Evolutionary conservation across 257 asterid species (phyloP).

Genomic region (Mitragyna speciosa): DNA sequence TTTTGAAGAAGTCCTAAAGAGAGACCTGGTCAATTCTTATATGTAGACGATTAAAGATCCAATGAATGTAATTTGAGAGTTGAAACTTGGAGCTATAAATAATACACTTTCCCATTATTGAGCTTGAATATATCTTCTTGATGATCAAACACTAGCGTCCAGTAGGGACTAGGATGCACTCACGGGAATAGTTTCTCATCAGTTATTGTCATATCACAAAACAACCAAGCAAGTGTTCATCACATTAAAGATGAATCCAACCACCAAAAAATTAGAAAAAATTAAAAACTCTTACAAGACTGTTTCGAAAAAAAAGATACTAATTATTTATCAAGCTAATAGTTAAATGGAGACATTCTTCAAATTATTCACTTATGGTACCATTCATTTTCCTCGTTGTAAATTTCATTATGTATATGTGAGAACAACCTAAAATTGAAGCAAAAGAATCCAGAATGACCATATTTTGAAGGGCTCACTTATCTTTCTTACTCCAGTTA

Average conservation of each 20-base stretch:
- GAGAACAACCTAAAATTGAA: neutral
- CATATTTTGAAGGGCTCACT: neutral
- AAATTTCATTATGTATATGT: neutral
- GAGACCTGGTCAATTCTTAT: constrained; percentile 13
- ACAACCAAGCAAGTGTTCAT: neutral
- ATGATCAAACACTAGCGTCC: neutral
- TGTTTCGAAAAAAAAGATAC: too few relatives aligned
- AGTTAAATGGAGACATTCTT: too few relatives aligned
- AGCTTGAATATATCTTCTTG: neutral
- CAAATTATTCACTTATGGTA: too few relatives aligned
- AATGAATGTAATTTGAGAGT: neutral
- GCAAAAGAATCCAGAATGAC: neutral
- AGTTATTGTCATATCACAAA: too few relatives aligned
- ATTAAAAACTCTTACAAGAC: too few relatives aligned
- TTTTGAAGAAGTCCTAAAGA: constrained; percentile 9
- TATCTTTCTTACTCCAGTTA: neutral
- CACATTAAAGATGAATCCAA: too few relatives aligned
- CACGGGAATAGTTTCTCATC: neutral
- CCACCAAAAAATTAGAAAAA: neutral
- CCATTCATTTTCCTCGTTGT: neutral
- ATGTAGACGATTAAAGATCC: neutral
- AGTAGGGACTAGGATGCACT: neutral
- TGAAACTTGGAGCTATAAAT: neutral
- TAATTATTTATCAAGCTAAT: too few relatives aligned
- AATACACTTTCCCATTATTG: neutral